phyloP scores from a whole-genome alignment of 352 stramenopile genomes.

The Phytophthora macrochlamydospora region DNA sequence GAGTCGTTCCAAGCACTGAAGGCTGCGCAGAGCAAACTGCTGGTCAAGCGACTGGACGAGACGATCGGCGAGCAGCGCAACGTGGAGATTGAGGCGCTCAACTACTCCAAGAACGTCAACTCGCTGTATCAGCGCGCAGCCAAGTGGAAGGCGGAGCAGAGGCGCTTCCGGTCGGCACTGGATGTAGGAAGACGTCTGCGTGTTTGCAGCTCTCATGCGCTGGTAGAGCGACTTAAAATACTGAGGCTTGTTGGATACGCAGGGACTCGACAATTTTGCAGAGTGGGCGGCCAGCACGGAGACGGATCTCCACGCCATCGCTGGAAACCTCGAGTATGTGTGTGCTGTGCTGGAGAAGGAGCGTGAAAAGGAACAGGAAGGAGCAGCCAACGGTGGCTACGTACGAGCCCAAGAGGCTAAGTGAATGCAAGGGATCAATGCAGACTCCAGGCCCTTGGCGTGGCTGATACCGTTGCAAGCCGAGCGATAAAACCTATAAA shows the following conservation, averaged over 20 bases:
- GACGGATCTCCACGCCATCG: slow-evolving; percentile 53
- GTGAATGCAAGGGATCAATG: slow-evolving; percentile 3
- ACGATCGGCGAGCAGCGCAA: slow-evolving; percentile 57
- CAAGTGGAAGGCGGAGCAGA: slow-evolving; percentile 63
- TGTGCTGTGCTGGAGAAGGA: slow-evolving; percentile 69
- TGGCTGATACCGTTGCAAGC: not conserved
- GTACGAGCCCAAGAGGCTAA: slow-evolving; percentile 24
- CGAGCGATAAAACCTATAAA: not conserved
- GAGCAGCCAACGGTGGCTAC: slow-evolving; percentile 24
- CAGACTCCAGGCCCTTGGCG: too few species aligned
- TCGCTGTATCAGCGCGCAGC: slow-evolving; percentile 57
- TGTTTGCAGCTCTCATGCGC: not conserved
- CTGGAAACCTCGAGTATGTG: slow-evolving; percentile 75
- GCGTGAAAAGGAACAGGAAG: slow-evolving; percentile 46
- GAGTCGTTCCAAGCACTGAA: slow-evolving; percentile 49
- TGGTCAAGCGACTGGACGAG: slow-evolving; percentile 54
- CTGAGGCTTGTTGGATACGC: not conserved
- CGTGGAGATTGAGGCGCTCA: slow-evolving; percentile 63
- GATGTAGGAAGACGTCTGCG: slow-evolving; percentile 24
- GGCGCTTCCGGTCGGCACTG: slow-evolving; percentile 55
- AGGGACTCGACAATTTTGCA: slow-evolving; percentile 60
- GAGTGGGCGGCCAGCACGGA: slow-evolving; percentile 57
- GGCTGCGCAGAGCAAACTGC: slow-evolving; percentile 36
- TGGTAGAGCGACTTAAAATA: too few species aligned
- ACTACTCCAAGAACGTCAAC: slow-evolving; percentile 68